A percentile compares a stretch with the other conserved stretches of the same genome.
Evolutionary conservation across 2,329 filamentous ascomycete genomes (phyloP).

Genomic region (Pseudocercospora vitis): DNA sequence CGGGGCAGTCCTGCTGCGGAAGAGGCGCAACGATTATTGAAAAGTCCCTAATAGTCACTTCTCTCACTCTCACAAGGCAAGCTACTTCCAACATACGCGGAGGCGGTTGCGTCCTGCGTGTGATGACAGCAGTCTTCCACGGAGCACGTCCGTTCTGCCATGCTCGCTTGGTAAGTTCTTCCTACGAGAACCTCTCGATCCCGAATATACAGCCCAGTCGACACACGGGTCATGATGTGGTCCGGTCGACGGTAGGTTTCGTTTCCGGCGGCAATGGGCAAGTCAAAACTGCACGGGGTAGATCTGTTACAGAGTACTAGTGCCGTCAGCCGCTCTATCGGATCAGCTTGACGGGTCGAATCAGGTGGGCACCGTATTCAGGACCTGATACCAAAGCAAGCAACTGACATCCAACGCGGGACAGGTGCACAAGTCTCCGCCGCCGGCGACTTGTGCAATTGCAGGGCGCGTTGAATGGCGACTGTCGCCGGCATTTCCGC

Average conservation of each 20-base stretch:
- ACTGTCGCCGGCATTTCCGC: not conserved
- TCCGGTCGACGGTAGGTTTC: not conserved
- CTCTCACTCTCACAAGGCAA: too few species aligned
- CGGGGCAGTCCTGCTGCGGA: not conserved
- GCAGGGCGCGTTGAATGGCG: slow-evolving; percentile 6
- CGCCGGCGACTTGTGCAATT: too few species aligned
- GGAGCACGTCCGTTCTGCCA: not conserved
- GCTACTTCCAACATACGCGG: too few species aligned
- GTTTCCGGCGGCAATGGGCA: not conserved
- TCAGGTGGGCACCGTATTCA: not conserved
- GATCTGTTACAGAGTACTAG: not conserved
- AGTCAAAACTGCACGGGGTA: not conserved
- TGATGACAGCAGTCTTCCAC: not conserved
- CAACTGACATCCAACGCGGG: not conserved
- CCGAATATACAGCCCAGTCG: not conserved
- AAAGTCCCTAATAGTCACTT: too few species aligned
- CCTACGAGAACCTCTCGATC: not conserved
- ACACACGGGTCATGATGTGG: not conserved
- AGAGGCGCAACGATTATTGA: not conserved
- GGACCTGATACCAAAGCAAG: not conserved
- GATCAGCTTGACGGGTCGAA: not conserved
- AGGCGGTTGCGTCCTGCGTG: too few species aligned
- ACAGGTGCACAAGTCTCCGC: too few species aligned
- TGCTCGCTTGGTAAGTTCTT: slow-evolving; percentile 1
- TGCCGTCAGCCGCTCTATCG: too few species aligned